phyloP scores from a whole-genome alignment of 1,139 yeast genomes.

The Yamadazyma songkhlaensis region DNA sequence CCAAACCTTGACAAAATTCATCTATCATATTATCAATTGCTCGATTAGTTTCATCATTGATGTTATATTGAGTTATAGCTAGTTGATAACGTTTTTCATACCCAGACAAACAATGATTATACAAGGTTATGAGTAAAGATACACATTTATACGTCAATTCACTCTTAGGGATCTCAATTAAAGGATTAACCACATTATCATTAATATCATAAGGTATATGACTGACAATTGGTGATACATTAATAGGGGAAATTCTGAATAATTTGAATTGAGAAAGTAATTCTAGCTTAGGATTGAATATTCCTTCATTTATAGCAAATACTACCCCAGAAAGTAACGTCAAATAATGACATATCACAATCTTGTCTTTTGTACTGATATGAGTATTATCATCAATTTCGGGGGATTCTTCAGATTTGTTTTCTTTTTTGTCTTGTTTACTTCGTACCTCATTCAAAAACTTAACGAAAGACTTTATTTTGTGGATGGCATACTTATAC shows the following conservation, averaged over 20 bases:
- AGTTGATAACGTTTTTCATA: conserved; percentile 46
- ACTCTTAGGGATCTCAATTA: conserved; percentile 29
- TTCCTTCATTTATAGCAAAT: conserved; percentile 49
- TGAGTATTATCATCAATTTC: not conserved
- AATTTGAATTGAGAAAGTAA: conserved; percentile 39
- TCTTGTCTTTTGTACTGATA: conserved; percentile 1
- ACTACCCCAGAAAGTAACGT: conserved; percentile 41
- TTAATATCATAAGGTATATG: conserved; percentile 42
- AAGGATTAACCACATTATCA: conserved; percentile 28
- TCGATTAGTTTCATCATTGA: not conserved
- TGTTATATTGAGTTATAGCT: conserved; percentile 30
- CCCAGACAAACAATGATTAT: conserved; percentile 41
- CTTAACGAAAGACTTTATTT: conserved; percentile 24
- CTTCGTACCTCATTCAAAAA: conserved; percentile 13
- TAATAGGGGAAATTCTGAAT: conserved; percentile 29
- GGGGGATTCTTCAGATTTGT: not conserved
- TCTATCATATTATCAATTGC: not conserved
- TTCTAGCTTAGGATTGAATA: conserved; percentile 41
- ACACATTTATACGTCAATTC: conserved; percentile 33
- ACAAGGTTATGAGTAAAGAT: conserved; percentile 33
- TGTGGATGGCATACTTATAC: conserved; percentile 37
- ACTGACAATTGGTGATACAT: conserved; percentile 33
- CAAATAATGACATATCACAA: conserved; percentile 32
- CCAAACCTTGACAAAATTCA: conserved; percentile 13
- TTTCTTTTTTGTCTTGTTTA: too few relatives aligned